Base-by-base conservation (phyloP, 306 rosid species). In the Casuarina glauca region DNA sequence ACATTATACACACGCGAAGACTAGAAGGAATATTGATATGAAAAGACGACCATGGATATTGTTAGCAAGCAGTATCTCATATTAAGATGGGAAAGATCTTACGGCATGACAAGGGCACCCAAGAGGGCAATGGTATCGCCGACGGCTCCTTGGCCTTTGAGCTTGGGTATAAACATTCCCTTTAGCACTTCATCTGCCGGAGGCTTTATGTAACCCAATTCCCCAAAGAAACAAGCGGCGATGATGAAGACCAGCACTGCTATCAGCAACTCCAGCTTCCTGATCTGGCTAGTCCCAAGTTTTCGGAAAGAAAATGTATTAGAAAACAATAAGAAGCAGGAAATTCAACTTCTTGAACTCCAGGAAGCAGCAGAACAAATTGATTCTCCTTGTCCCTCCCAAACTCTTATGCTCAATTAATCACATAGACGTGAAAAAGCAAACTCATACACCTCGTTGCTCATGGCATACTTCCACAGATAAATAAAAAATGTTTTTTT, bases 31-130 rank as follows among this genome's bases (percentile, higher is more conserved):
- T 7, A 10, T 45, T 51, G 1, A 26, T n/a, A 26, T 26, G 42
- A 35, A 36, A 6, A 12, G 35, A 9, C 11, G 32, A 61, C 1
- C 2, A 32, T 26, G n/a, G 19, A 54, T 2, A 54, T 6, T 54
- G 48, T 44, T 4, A 44, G 6, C 48, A 48, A 64, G 32, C 32
- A 26, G 32, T 26, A 26, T 26, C 32, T 26, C 32, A 26, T 26
- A 26, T 26, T 26, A 26, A 26, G 32, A 26, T 26, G 32, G 32
- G 32, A 26, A 26, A 26, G 64, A 11, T 15, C 76, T 11, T 90
- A 94, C 98, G 97, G 97, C 97, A 94, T 94, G 76, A 94, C 69
- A 41, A 94, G 92, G 80, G 98, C 95, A 61, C 98, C 98, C 63
- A 94, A 76, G 70, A 92, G 93, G 50, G 98, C 93, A 43, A 94